A percentile compares a stretch with the other conserved stretches of the same genome.
phyloP scores from a whole-genome alignment of 495 filamentous ascomycete species.

The Halenospora varia region DNA sequence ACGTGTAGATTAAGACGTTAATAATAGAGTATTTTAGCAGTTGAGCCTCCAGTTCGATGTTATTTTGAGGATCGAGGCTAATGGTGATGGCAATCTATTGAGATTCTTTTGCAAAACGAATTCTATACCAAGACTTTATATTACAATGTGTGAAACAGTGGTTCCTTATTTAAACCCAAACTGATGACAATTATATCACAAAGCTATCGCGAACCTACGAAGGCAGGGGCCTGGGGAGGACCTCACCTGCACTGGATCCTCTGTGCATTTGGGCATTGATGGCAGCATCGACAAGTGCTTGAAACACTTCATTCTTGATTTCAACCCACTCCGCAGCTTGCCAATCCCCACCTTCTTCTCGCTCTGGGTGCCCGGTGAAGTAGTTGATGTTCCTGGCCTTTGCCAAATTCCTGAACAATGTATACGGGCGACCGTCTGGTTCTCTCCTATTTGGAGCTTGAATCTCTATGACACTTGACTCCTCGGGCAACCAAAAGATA shows the following conservation, averaged over 20 bases:
- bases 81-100: too few relatives aligned
- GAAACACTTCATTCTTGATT: not conserved
- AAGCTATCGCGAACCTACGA: not conserved
- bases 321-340: not conserved
- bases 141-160: not conserved
- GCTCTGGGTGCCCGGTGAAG: not conserved
- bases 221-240: not conserved
- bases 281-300: not conserved
- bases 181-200: too few relatives aligned
- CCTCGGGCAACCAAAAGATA: constrained; percentile 25
- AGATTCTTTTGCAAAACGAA: too few relatives aligned
- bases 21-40: too few relatives aligned
- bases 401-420: constrained; percentile 35
- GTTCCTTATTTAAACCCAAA: not conserved
- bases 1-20: too few relatives aligned
- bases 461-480: constrained; percentile 30
- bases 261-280: constrained; percentile 5
- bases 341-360: not conserved
- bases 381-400: not conserved
- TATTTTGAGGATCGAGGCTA: too few relatives aligned
- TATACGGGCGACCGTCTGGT: constrained; percentile 17
- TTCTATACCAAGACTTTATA: not conserved
- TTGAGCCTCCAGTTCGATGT: too few relatives aligned
- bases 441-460: constrained; percentile 22
- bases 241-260: not conserved